Base-by-base conservation (phyloP, 2,329 filamentous ascomycete species). In the Colletotrichum liaoningense region DNA sequence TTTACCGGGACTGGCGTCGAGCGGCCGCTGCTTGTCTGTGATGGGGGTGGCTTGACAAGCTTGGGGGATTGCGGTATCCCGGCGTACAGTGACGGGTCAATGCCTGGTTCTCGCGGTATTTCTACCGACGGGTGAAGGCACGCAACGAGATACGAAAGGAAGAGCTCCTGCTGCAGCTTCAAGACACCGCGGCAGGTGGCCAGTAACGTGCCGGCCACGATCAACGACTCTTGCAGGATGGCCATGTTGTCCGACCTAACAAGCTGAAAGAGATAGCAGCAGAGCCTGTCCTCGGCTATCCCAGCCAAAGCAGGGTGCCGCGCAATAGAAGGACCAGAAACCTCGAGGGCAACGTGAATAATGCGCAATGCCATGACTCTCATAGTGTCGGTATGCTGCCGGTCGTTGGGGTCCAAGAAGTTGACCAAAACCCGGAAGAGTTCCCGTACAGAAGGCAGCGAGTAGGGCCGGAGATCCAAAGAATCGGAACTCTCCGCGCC, bases 331-430 rank as follows among this genome's bases (percentile, higher is more conserved):
- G 97, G 96, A 0, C 97, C 97, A 1, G 97, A 95, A 71, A 99
- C 96, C 83, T 99, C 97, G 26, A 99, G 89, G 1, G 97, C 97
- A 57, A 99, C 97, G 81, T 99, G 97, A 68, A 99, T 97, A 75
- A 99, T 98, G 56, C 97, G 92, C 76, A 99, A 85, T 22, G 97
- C 97, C 95, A 99, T 99, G 54, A 99, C 95, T 77, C 96, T 91
- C 93, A 98, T 97, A 1, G 94, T 93, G 80, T 99, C 97, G 3
- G 95, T 97, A 81, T 98, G 94, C 77, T 96, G 94, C 65, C 91
- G 92, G 82, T 98, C 96, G 79, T 98, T 94, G 1, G 97, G 97
- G 80, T 99, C 95, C 30, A 99, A 85, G 19, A 99, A 92, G 81
- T 97, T 96, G 57, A 98, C 96, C 30, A 99, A 86, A 55, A 98